Evolutionary conservation across 257 asterid species (phyloP).

Genomic region (Nicotiana paniculata): DNA sequence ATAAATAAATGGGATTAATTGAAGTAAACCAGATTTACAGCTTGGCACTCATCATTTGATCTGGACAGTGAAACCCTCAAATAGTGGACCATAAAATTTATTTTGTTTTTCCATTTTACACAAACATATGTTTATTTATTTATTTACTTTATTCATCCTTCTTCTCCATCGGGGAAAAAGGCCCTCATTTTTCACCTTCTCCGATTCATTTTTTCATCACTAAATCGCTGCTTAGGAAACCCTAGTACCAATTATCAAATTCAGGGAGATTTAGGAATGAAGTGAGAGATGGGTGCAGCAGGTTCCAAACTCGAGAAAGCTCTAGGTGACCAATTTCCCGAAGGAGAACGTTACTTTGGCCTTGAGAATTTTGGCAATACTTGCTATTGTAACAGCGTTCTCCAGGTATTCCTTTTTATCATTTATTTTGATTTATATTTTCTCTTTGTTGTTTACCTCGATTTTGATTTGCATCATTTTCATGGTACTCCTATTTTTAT

Average conservation of each 20-base stretch:
- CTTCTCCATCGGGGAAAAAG: constrained; percentile 20
- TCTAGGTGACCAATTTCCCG: constrained; percentile 38
- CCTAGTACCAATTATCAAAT: not conserved
- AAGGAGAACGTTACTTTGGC: constrained; percentile 40
- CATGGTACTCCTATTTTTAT: not conserved
- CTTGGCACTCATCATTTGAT: constrained; percentile 4
- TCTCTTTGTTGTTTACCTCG: not conserved
- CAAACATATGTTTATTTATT: not conserved
- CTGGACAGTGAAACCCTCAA: not conserved
- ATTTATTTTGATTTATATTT: not conserved
- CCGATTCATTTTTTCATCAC: not conserved
- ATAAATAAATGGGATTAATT: constrained; percentile 1
- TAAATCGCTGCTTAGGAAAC: not conserved
- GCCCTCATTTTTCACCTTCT: constrained; percentile 5
- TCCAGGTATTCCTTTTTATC: constrained; percentile 19
- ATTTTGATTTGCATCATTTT: not conserved
- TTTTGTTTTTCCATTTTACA: not conserved
- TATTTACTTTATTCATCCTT: constrained; percentile 25
- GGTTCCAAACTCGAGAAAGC: constrained; percentile 41
- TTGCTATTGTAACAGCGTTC: constrained; percentile 40
- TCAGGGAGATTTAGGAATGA: constrained; percentile 8
- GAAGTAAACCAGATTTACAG: constrained; percentile 9
- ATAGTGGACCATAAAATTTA: not conserved
- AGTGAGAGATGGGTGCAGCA: constrained; percentile 32
- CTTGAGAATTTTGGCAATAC: constrained; percentile 41